Evolutionary conservation across 2,329 filamentous ascomycete genomes (phyloP), one percentile per base, ranked within the genome.

Genomic region (Fusarium irregulare): DNA sequence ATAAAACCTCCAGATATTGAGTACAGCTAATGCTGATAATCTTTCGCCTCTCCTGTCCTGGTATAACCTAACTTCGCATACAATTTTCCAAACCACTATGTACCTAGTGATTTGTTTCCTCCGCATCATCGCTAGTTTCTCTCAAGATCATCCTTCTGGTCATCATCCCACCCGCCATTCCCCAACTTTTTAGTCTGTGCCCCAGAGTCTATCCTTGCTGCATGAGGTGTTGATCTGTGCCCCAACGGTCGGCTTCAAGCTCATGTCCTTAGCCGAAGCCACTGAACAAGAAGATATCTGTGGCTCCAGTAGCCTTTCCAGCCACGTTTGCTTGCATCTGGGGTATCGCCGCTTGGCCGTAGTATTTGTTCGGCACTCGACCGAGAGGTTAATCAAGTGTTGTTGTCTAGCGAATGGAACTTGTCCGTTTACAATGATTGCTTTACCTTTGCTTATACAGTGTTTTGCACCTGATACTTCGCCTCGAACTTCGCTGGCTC

Each of bases 221-320:
- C 63, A 64, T 64, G 13, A 28, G 23, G 49, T 28, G 59, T 53
- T 60, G 49, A 63, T 61, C 47, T 58, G 41, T 73, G 62, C 73
- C 73, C 71, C 73, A 75, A 74, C 73, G 58, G 68, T 59, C 68
- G 73, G 73, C 60, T 62, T 64, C 62, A 71, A 66, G 56, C 55
- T 44, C 45, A 64, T 56, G 28, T 47, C 62, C 66, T 41, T 65
- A 68, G 66, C 73, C 73, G 72, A 75, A 76, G 73, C 73, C 72
- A 76, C 72, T 54, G 30, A 40, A 50, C 34, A 48, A 50, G 34
- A 42, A 50, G 30, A 55, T 40, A 40, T 25, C n/a, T 58, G 60
- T 62, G 68, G 68, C 68, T 64, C 37, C 14, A 23, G 9, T 25
- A 32, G 11, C 18, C 13, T 20, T 23, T 27, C 20, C 21, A 69